Evolutionary conservation across 192 early-diverging fungal genomes (phyloP), one percentile per base, ranked within the genome.

Genomic region (Podila horticola): DNA sequence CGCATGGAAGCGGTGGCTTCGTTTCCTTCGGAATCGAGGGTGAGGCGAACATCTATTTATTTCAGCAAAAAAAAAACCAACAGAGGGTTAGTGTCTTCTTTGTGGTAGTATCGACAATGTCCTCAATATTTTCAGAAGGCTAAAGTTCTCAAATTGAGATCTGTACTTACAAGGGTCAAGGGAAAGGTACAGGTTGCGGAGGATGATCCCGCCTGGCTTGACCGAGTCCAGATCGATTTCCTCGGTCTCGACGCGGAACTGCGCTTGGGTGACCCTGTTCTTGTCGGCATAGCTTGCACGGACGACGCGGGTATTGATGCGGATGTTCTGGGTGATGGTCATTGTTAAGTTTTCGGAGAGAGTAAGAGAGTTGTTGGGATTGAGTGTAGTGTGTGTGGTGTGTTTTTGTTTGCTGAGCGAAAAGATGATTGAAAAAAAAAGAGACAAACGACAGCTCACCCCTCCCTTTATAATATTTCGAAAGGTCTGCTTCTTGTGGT

Each of bases 131-230:
- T n/a, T 34, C 33, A 7, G 33, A 34, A 0, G 33, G 33, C 33
- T 3, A 4, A 34, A 11, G 38, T 41, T 12, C 38, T 12, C 5
- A 9, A 12, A 0, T 12, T 41, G 11, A 41, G 4, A 2, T 10
- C 2, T 41, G 5, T 12, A 41, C 41, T 45, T 45, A 45, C 41
- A 95, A 12, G 92, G 94, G 84, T 95, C 93, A 15, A 95, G 77
- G 15, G 93, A 94, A 19, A 95, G 82, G 62, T 86, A 91, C 20
- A 90, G 85, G 29, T 86, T 87, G 51, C 93, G 91, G 12, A 45
- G 66, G 28, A 95, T 58, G 58, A 87, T 63, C 24, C 88, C 83
- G 17, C 83, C 85, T 5, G 85, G 74, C 45, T 74, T 66, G 38
- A 92, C 64, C 2, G 66, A 74, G 67, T 20, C n/a, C 13, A 87